These are phyloP conservation scores for Saturnispora sekii DNA, from an alignment of 805 yeast genomes.

Conservation along the genomic window DNA sequence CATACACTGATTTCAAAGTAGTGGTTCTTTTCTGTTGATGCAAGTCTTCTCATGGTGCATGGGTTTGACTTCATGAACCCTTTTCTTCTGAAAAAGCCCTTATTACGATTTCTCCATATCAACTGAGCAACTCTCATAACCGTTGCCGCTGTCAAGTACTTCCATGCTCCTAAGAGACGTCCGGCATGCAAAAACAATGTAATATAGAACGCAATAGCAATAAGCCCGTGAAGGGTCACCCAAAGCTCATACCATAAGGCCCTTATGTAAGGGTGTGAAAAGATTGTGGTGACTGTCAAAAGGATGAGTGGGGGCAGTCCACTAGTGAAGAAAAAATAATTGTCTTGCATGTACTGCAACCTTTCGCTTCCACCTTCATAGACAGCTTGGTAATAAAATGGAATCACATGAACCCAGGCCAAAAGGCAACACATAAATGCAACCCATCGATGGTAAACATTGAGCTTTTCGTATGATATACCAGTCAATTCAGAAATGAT, in stretches of 20 bases:
- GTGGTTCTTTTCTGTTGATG: slow-evolving; percentile 28
- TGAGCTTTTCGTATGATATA: slow-evolving; percentile 45
- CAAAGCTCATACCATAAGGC: slow-evolving; percentile 37
- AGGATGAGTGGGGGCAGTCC: slow-evolving; percentile 42
- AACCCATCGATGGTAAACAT: slow-evolving; percentile 40
- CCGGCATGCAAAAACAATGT: slow-evolving; percentile 37
- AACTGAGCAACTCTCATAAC: slow-evolving; percentile 44
- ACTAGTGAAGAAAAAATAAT: slow-evolving; percentile 22
- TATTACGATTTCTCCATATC: slow-evolving; percentile 35
- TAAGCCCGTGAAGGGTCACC: slow-evolving; percentile 43
- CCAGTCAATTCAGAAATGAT: slow-evolving; percentile 41
- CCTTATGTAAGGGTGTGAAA: slow-evolving; percentile 34
- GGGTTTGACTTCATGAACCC: slow-evolving; percentile 25
- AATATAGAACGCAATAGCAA: slow-evolving; percentile 39
- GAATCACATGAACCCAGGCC: slow-evolving; percentile 40
- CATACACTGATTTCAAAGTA: slow-evolving; percentile 29
- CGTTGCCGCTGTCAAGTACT: slow-evolving; percentile 41
- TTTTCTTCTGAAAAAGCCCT: slow-evolving; percentile 37
- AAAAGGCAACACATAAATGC: slow-evolving; percentile 34
- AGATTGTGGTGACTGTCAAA: slow-evolving; percentile 33
- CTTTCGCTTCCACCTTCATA: slow-evolving; percentile 39
- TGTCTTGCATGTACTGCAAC: slow-evolving; percentile 17
- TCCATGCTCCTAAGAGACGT: slow-evolving; percentile 27
- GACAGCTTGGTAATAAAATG: slow-evolving; percentile 36
- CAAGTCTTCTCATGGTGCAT: slow-evolving; percentile 20